Evolutionary conservation across 2,329 filamentous ascomycete genomes (phyloP).

Genomic region (Pseudogymnoascus sp.): DNA sequence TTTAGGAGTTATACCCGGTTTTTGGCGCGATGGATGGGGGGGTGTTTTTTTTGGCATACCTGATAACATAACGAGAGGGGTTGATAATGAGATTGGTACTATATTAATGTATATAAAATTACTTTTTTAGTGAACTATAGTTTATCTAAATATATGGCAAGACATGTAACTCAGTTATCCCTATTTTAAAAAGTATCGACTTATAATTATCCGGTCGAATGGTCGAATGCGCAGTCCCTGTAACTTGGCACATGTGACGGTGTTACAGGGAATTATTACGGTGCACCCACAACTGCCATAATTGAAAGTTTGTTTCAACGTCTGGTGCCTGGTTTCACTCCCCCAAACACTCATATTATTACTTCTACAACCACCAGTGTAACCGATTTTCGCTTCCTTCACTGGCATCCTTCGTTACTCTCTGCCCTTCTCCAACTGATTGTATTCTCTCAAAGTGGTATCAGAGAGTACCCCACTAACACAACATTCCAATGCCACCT

Average conservation of each 20-base stretch:
- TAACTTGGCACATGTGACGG: background rate
- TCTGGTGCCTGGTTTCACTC: background rate
- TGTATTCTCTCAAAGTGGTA: too few relatives aligned
- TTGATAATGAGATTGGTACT: constrained; percentile 3
- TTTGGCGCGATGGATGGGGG: background rate
- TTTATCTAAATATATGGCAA: background rate
- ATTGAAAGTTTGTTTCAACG: background rate
- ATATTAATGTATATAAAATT: constrained; percentile 4
- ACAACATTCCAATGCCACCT: background rate
- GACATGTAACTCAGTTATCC: background rate
- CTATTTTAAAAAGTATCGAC: background rate
- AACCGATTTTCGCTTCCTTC: background rate
- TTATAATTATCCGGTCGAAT: background rate
- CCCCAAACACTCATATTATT: background rate
- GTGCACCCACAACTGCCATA: background rate
- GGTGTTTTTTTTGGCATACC: background rate
- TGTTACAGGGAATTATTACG: background rate
- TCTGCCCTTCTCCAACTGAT: background rate
- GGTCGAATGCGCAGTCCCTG: too few relatives aligned
- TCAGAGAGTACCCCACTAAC: background rate
- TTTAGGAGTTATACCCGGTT: background rate
- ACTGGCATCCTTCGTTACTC: background rate
- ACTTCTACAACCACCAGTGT: background rate
- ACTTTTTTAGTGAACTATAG: background rate
- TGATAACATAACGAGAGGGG: background rate